Evolutionary conservation across 176 grass and related monocot species (phyloP), one percentile per base, ranked within the genome.

Genomic region (Dendrocalamus sinicus): DNA sequence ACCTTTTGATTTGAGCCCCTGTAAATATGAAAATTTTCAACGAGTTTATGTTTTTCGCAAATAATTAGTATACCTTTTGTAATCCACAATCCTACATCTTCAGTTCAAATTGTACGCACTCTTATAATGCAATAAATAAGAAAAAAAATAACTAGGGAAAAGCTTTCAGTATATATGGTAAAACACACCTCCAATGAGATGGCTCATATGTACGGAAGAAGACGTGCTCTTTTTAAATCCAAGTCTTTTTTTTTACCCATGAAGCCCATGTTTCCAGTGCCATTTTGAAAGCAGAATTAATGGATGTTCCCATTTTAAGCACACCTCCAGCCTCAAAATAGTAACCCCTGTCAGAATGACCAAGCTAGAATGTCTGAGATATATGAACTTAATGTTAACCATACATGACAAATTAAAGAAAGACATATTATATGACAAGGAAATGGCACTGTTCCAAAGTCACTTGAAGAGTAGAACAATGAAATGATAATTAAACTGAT

Each of bases 161-260:
- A 73, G 6, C 3, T 35, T 30, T 12, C 13, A 70, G 22, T 60
- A 45, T 22, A 64, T 65, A 19, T 64, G 50, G 81, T 59, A 78
- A 68, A 67, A 64, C 84, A 22, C 55, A 98, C 96, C 96, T 96
- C 96, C 96, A 98, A 84, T 98, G 96, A 47, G 96, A 98, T 22
- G 96, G 96, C 77, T 98, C 93, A 37, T 92, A 98, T 66, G 96
- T 98, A 14, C 93, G 90, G 83, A 98, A 98, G 79, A 98, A 98
- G 54, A 96, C 88, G 69, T 54, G 93, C 92, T 83, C 88, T 83
- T 40, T 85, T 95, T 72, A 80, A 94, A 84, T 95, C 84, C 8
- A 98, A 28, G 28, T 79, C 52, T 16, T 95, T 47, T 89, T 79
- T 85, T 92, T 88, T 19, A 96, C 91, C 96, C 96, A 98, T 86